These are phyloP conservation scores for Helotiales sp. DNA, from an alignment of 2,329 filamentous ascomycete genomes.

Conservation along the genomic window DNA sequence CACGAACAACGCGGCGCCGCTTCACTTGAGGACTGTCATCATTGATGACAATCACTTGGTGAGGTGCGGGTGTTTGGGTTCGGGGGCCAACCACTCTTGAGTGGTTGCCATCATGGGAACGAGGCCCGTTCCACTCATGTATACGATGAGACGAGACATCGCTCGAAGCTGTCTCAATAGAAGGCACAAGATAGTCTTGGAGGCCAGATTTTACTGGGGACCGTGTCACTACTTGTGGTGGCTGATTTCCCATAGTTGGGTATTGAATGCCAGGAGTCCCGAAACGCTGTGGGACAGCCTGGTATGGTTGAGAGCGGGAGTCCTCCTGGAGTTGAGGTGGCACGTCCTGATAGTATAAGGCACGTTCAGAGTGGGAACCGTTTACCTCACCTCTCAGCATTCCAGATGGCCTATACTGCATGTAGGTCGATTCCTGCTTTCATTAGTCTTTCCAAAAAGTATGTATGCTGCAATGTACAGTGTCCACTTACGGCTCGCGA, in stretches of 20 bases:
- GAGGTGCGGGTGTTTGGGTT: constrained; percentile 33
- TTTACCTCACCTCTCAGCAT: constrained; percentile 38
- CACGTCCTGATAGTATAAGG: constrained; percentile 31
- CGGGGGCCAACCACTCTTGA: constrained; percentile 28
- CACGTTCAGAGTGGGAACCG: constrained; percentile 32
- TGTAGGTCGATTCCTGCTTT: constrained; percentile 29
- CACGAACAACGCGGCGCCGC: constrained; percentile 39
- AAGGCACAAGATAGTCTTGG: constrained; percentile 43
- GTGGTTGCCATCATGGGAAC: constrained; percentile 22
- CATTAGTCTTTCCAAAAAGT: constrained; percentile 29
- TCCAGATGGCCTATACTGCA: constrained; percentile 26
- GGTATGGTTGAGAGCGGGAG: constrained; percentile 12
- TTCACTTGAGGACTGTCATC: constrained; percentile 40
- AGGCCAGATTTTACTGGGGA: constrained; percentile 36
- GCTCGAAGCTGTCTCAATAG: constrained; percentile 41
- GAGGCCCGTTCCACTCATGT: constrained; percentile 29
- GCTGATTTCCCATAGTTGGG: constrained; percentile 30
- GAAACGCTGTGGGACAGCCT: constrained; percentile 27
- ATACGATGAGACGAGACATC: constrained; percentile 32
- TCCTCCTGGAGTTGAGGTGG: constrained; percentile 13
- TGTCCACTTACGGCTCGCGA: constrained; percentile 19
- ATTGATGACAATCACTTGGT: constrained; percentile 41
- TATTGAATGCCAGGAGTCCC: constrained; percentile 20
- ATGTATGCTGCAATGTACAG: background rate
- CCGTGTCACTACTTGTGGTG: constrained; percentile 40